phyloP scores from a whole-genome alignment of 257 asterid genomes.

The Solanum etuberosum region DNA sequence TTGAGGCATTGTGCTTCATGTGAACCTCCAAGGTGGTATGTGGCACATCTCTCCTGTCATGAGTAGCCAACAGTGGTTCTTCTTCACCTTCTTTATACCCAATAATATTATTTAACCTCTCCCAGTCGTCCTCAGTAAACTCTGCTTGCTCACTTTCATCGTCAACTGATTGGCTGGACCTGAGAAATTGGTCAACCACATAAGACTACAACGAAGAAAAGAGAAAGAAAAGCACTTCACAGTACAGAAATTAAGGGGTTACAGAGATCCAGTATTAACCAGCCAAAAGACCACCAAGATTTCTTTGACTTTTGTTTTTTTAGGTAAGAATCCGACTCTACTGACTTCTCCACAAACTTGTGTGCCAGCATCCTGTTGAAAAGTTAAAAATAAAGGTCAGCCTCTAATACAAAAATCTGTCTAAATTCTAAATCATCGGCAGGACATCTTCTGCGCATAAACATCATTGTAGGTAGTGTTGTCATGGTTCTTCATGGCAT shows the following conservation, averaged over 20 bases:
- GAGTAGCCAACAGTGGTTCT: slow-evolving; percentile 31
- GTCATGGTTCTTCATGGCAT: not conserved
- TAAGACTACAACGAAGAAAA: not conserved
- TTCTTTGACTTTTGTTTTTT: slow-evolving; percentile 49
- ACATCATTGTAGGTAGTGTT: not conserved
- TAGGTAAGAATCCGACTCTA: slow-evolving; percentile 39
- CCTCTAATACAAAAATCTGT: not conserved
- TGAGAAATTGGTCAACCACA: slow-evolving; percentile 22
- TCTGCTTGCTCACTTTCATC: slow-evolving; percentile 71
- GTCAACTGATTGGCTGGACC: slow-evolving; percentile 53
- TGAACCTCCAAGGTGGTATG: slow-evolving; percentile 65
- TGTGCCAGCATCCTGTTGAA: slow-evolving; percentile 93
- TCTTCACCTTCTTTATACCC: slow-evolving; percentile 81
- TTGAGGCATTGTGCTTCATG: slow-evolving; percentile 95
- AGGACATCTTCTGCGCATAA: not conserved
- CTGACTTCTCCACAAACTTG: slow-evolving; percentile 80
- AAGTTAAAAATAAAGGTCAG: slow-evolving; percentile 2
- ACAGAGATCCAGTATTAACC: slow-evolving; percentile 30
- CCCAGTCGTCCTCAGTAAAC: slow-evolving; percentile 88
- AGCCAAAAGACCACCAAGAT: slow-evolving; percentile 96
- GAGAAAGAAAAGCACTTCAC: not conserved
- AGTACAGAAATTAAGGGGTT: not conserved
- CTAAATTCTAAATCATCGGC: not conserved
- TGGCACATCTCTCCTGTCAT: slow-evolving; percentile 44
- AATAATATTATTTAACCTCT: slow-evolving; percentile 72